phyloP scores from a whole-genome alignment of 108 stramenopile genomes.

The Cylindrotheca closterium region DNA sequence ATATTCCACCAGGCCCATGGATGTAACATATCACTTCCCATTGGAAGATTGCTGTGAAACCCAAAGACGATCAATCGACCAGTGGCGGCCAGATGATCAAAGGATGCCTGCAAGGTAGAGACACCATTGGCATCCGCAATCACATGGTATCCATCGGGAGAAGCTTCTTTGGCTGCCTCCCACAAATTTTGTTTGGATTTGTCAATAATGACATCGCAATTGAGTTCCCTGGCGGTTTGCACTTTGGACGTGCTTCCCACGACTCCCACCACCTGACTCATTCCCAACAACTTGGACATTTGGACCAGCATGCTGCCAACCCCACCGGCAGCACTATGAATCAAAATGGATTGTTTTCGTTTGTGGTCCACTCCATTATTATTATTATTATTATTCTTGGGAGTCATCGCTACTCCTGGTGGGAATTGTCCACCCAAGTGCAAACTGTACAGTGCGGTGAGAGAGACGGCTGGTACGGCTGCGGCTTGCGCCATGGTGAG shows the following conservation, averaged over 20 bases:
- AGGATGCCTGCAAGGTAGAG: constrained; percentile 76
- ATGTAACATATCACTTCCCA: constrained; percentile 62
- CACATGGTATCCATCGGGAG: constrained; percentile 55
- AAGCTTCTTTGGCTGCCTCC: constrained; percentile 39
- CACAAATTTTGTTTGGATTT: constrained; percentile 61
- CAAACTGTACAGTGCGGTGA: constrained; percentile 84
- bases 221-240: constrained; percentile 57
- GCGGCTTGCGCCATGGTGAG: constrained; percentile 64
- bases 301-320: constrained; percentile 86
- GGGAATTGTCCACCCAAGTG: constrained; percentile 72
- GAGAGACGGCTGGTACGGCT: constrained; percentile 76
- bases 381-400: not conserved
- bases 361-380: constrained; percentile 12
- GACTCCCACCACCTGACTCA: constrained; percentile 75
- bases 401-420: not conserved
- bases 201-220: constrained; percentile 85
- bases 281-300: constrained; percentile 78
- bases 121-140: constrained; percentile 89
- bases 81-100: constrained; percentile 71
- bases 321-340: constrained; percentile 89
- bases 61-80: constrained; percentile 86
- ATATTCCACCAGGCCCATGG: constrained; percentile 83
- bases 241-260: constrained; percentile 82
- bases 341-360: constrained; percentile 52
- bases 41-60: constrained; percentile 86